A percentile compares a stretch with the other conserved stretches of the same genome.
Evolutionary conservation across 2,329 filamentous ascomycete genomes (phyloP).

Genomic region (Aurifilum marmelostoma): DNA sequence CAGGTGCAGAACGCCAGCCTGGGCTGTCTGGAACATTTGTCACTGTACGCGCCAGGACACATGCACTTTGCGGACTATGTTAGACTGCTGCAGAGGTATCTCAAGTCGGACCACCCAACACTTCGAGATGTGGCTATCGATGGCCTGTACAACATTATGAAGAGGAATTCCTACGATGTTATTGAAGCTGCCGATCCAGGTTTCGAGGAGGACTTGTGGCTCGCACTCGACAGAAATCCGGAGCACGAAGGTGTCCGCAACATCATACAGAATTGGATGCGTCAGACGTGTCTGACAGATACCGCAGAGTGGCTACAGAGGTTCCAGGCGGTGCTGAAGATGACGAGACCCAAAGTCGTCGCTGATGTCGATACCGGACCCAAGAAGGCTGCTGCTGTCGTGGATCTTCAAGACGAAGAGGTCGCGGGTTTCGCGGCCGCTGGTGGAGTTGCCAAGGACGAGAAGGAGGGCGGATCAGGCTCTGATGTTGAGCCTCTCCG

Average conservation of each 20-base stretch:
- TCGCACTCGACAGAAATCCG: constrained; percentile 78
- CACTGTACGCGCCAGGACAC: constrained; percentile 85
- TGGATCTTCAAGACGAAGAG: constrained; percentile 94
- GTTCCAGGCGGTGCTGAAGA: constrained; percentile 86
- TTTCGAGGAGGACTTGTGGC: constrained; percentile 90
- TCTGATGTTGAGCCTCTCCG: constrained; percentile 83
- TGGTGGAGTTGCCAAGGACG: constrained; percentile 61
- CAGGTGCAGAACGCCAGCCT: constrained; percentile 77
- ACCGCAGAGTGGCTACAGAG: constrained; percentile 85
- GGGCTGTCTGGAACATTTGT: constrained; percentile 85
- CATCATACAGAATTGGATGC: constrained; percentile 90
- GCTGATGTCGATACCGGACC: constrained; percentile 47
- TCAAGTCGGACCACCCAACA: constrained; percentile 69
- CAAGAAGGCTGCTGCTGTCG: constrained; percentile 54
- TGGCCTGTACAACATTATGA: constrained; percentile 93
- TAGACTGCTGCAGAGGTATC: constrained; percentile 74
- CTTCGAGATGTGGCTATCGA: constrained; percentile 82
- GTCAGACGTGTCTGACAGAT: constrained; percentile 81
- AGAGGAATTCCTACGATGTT: constrained; percentile 83
- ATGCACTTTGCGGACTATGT: constrained; percentile 87
- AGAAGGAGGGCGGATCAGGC: constrained; percentile 52
- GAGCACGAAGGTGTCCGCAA: constrained; percentile 80
- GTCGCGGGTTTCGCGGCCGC: constrained; percentile 92
- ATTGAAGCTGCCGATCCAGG: constrained; percentile 74
- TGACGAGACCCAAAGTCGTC: constrained; percentile 72